Percentiles rank a stretch among this genome's conserved stretches.
These are phyloP conservation scores for Didymella pinodella DNA, from an alignment of 2,329 filamentous ascomycete genomes.

Conservation along the genomic window DNA sequence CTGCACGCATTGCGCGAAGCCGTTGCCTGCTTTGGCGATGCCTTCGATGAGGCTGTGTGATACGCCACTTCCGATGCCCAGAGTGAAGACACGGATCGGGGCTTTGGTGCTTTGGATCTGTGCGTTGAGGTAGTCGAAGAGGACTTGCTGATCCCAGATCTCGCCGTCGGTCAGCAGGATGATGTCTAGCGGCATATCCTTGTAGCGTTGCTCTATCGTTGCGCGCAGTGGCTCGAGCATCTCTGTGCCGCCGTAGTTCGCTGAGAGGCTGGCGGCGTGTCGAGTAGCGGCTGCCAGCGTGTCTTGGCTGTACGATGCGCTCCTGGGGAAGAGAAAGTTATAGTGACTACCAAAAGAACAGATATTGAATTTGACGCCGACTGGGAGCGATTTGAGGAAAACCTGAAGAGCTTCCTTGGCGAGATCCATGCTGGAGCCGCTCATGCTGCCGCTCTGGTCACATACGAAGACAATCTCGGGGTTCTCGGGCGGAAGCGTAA, in stretches of 20 bases:
- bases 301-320: constrained; percentile 56
- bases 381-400: constrained; percentile 71
- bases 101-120: constrained; percentile 52
- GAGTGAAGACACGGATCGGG: constrained; percentile 63
- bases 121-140: constrained; percentile 60
- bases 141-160: constrained; percentile 58
- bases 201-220: constrained; percentile 57
- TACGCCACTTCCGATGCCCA: constrained; percentile 64
- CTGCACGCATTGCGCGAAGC: constrained; percentile 68
- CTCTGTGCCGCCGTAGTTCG: constrained; percentile 63
- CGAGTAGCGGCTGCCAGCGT: constrained; percentile 55
- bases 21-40: constrained; percentile 65
- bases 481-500: constrained; percentile 63
- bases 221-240: constrained; percentile 59
- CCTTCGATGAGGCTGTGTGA: constrained; percentile 67
- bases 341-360: constrained; percentile 67
- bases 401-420: constrained; percentile 65
- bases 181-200: constrained; percentile 60
- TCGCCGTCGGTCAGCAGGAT: constrained; percentile 66
- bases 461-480: constrained; percentile 76
- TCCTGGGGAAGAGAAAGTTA: constrained; percentile 59
- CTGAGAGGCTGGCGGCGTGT: constrained; percentile 55
- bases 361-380: constrained; percentile 73
- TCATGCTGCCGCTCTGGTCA: constrained; percentile 75
- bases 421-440: constrained; percentile 58